These are phyloP conservation scores for Alectoria sarmentosa DNA, from an alignment of 495 filamentous ascomycete genomes.

Conservation along the genomic window DNA sequence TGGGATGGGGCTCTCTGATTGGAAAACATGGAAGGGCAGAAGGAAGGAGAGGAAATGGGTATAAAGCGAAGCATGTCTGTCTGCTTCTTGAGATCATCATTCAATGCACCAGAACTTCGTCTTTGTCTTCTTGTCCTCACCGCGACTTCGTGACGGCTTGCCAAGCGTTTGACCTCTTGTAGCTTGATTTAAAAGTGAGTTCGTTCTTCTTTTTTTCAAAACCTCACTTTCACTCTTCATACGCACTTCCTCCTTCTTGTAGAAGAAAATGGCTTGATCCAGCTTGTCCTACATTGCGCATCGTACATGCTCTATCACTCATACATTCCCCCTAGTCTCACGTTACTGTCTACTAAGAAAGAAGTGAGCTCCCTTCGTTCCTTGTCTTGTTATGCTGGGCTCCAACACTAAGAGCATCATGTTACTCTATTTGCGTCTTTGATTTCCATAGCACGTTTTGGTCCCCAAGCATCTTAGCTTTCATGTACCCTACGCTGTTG, in stretches of 20 bases:
- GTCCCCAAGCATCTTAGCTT: neutral
- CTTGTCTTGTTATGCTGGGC: neutral
- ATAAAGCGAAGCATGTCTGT: slow-evolving; percentile 1
- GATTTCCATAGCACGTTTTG: neutral
- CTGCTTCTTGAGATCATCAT: neutral
- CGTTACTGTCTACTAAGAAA: neutral
- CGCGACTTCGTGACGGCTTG: neutral
- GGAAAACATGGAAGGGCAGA: neutral
- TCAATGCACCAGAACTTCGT: neutral
- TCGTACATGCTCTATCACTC: neutral
- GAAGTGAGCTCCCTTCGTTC: neutral
- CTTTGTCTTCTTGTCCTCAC: neutral
- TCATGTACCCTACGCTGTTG: neutral
- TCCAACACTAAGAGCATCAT: neutral
- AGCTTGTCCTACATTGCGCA: neutral
- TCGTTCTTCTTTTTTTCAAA: neutral
- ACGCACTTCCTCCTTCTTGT: neutral
- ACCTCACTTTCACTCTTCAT: slow-evolving; percentile 6
- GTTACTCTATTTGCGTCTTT: neutral
- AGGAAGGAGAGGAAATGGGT: neutral
- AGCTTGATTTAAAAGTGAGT: slow-evolving; percentile 2
- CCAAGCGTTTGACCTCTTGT: neutral
- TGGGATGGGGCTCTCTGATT: neutral
- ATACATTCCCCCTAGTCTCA: neutral
- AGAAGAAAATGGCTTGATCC: neutral